Percentiles rank a stretch among this genome's conserved stretches.
These are phyloP conservation scores for Cyclanthera cordifolia DNA, from an alignment of 306 rosid genomes.

Conservation along the genomic window DNA sequence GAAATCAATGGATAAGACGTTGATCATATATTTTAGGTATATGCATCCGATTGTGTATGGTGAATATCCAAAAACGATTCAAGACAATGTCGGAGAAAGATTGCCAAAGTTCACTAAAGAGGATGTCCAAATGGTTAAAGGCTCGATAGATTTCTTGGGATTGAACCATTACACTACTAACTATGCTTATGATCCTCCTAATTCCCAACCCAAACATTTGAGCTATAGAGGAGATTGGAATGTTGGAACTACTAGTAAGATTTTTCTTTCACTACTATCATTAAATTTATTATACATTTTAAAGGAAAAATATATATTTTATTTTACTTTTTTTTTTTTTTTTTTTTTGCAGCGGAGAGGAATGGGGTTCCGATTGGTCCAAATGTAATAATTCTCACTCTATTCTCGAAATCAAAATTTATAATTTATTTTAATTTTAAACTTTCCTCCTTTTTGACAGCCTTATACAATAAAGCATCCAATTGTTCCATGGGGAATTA, in stretches of 20 bases:
- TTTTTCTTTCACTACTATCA: neutral
- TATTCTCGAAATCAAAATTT: neutral
- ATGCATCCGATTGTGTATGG: slow-evolving; percentile 74
- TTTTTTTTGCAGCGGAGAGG: slow-evolving; percentile 40
- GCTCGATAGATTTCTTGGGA: slow-evolving; percentile 60
- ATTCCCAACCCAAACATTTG: slow-evolving; percentile 21
- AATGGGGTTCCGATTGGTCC: slow-evolving; percentile 70
- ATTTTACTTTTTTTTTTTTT: neutral
- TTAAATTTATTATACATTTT: no score
- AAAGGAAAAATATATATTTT: no score
- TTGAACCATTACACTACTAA: slow-evolving; percentile 62
- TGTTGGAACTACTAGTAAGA: slow-evolving; percentile 62
- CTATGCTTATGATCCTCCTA: slow-evolving; percentile 41
- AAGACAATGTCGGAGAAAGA: slow-evolving; percentile 53
- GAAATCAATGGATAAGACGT: no score
- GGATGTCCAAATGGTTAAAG: slow-evolving; percentile 61
- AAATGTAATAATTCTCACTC: slow-evolving; percentile 25
- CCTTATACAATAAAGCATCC: slow-evolving; percentile 57
- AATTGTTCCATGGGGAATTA: slow-evolving; percentile 82
- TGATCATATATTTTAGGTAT: slow-evolving; percentile 33
- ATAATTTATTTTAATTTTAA: neutral
- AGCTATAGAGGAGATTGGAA: slow-evolving; percentile 75
- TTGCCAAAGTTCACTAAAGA: slow-evolving; percentile 65
- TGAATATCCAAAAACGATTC: slow-evolving; percentile 71
- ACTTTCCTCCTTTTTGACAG: slow-evolving; percentile 29